Conservation (phyloP, 2,329 filamentous ascomycete genomes). For the Lecanicillium sp. region DNA sequence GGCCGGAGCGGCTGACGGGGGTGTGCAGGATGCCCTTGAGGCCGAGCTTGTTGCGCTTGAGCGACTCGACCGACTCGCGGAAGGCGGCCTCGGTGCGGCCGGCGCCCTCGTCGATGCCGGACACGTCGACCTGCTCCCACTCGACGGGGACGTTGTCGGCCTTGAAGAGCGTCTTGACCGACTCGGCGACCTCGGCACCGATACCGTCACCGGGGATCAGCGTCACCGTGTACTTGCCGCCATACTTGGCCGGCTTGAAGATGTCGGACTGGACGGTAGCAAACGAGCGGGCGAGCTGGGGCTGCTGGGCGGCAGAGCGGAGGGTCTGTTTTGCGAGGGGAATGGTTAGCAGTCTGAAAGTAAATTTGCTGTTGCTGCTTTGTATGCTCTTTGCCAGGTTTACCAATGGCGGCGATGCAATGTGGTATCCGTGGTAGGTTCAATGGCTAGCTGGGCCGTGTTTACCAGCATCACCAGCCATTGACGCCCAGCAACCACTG, state of each 20-base stretch:
- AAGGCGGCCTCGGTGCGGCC: conserved; percentile 93
- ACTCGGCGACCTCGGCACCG: conserved; percentile 94
- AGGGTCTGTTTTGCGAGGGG: conserved; percentile 34
- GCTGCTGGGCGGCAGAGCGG: conserved; percentile 40
- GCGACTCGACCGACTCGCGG: conserved; percentile 87
- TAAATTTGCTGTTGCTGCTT: not conserved
- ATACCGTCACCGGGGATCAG: conserved; percentile 98
- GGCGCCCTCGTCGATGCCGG: conserved; percentile 72
- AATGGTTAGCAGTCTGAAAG: conserved; percentile 15
- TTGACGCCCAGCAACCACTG: not conserved
- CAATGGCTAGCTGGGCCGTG: conserved; percentile 1
- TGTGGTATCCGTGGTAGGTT: not conserved
- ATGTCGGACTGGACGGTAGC: conserved; percentile 89
- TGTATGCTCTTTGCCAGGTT: not conserved
- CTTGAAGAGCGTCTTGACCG: conserved; percentile 99
- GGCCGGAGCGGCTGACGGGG: conserved; percentile 89
- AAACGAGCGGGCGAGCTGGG: conserved; percentile 47
- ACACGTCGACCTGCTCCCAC: conserved; percentile 97
- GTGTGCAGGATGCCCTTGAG: conserved; percentile 99
- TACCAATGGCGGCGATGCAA: too few species aligned
- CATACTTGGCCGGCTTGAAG: conserved; percentile 98
- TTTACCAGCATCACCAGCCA: not conserved
- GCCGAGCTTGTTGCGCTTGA: conserved; percentile 97
- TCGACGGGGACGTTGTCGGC: conserved; percentile 97
- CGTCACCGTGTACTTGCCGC: conserved; percentile 98